phyloP scores from a whole-genome alignment of 257 asterid genomes.

The Pogostemon cablin region DNA sequence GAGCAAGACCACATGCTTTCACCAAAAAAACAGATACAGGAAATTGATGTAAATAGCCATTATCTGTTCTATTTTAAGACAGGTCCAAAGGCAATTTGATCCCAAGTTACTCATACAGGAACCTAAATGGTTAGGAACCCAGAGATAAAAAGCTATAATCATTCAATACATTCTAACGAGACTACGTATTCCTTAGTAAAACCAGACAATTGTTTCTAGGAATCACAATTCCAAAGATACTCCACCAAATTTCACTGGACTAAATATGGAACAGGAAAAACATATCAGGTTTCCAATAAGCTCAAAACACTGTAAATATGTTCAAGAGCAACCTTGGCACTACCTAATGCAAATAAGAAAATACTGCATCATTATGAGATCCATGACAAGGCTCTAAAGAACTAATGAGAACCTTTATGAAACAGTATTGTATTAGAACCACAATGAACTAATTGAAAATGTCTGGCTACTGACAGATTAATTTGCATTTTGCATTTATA shows the following conservation, averaged over 20 bases:
- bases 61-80: neutral
- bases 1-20: conserved; percentile 1
- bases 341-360: conserved; percentile 1
- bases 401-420: conserved; percentile 1
- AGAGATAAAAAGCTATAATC: conserved; percentile 7
- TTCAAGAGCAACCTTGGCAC: conserved; percentile 17
- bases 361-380: neutral
- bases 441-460: neutral
- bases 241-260: neutral
- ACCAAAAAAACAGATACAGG: conserved; percentile 1
- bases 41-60: neutral
- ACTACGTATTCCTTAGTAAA: conserved; percentile 17
- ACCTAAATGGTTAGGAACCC: conserved; percentile 14
- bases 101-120: conserved; percentile 9
- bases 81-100: conserved; percentile 13
- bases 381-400: conserved; percentile 19
- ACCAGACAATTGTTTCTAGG: neutral
- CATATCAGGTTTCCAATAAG: conserved; percentile 12
- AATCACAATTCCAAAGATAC: conserved; percentile 10
- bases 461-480: no score
- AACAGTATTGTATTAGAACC: neutral
- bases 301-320: conserved; percentile 5
- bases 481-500: no score
- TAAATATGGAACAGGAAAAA: conserved; percentile 7
- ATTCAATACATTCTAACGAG: neutral